These are phyloP conservation scores for Selenicereus undatus DNA, from an alignment of 148 eudicot species.

Conservation along the genomic window DNA sequence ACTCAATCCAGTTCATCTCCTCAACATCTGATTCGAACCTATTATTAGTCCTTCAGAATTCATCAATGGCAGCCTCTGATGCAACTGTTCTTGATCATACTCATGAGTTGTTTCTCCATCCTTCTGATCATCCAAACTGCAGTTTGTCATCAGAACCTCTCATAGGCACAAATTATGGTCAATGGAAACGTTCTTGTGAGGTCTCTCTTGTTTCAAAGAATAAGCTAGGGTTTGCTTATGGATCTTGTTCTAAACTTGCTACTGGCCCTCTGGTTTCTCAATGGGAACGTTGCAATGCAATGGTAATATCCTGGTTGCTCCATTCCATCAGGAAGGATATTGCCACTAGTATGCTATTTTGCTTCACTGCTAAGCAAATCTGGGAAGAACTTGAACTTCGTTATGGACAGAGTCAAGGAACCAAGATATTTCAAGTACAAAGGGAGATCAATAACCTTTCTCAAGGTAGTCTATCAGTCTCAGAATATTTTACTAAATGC, in stretches of 20 bases:
- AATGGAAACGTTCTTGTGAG: neutral
- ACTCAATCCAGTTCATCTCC: too few relatives aligned
- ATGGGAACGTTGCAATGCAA: neutral
- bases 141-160: neutral
- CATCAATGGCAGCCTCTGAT: too few relatives aligned
- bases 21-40: too few relatives aligned
- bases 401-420: neutral
- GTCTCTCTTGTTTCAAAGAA: neutral
- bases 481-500: neutral
- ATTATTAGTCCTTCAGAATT: too few relatives aligned
- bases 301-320: neutral
- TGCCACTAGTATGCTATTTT: neutral
- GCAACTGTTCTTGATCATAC: neutral
- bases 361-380: neutral
- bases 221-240: neutral
- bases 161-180: neutral
- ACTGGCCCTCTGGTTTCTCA: neutral
- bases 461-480: neutral
- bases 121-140: neutral
- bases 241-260: neutral
- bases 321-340: neutral
- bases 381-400: neutral
- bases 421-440: neutral
- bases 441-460: neutral
- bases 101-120: neutral